Conservation (phyloP, 2,329 filamentous ascomycete genomes). For the Aspergillus sp. region DNA sequence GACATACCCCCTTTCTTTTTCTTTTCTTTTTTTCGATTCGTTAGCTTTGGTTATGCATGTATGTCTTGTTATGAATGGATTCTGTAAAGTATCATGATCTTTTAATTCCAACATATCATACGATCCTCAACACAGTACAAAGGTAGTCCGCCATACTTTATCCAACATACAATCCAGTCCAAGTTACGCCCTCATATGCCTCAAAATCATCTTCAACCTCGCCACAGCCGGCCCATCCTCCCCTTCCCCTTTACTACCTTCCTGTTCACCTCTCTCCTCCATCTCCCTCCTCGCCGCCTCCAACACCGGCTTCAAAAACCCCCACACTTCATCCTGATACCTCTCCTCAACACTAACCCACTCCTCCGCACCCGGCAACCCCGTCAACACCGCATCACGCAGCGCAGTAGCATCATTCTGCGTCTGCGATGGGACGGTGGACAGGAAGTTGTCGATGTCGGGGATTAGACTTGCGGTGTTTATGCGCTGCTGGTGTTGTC, state of each 20-base stretch:
- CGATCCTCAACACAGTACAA: background rate
- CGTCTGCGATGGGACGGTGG: constrained; percentile 12
- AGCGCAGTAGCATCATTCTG: constrained; percentile 13
- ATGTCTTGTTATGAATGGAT: constrained; percentile 1
- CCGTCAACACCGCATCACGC: constrained; percentile 23
- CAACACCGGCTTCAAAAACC: constrained; percentile 52
- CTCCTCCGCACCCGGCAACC: constrained; percentile 26
- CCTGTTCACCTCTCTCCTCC: constrained; percentile 22
- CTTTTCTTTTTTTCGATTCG: constrained; percentile 5
- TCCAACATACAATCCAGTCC: background rate
- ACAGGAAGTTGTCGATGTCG: constrained; percentile 26
- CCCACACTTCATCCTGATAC: constrained; percentile 60
- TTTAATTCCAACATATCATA: constrained; percentile 1
- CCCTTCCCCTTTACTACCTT: constrained; percentile 3
- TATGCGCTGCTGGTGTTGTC: constrained; percentile 11
- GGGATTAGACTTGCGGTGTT: constrained; percentile 27
- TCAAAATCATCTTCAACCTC: constrained; percentile 34
- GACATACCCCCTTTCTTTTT: constrained; percentile 14
- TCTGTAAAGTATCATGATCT: constrained; percentile 2
- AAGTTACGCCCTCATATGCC: constrained; percentile 26
- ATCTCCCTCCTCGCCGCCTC: constrained; percentile 53
- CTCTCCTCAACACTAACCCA: constrained; percentile 30
- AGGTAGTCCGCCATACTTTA: background rate
- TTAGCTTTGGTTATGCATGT: constrained; percentile 15
- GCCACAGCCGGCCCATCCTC: constrained; percentile 31